A percentile compares a stretch with the other conserved stretches of the same genome.
These are phyloP conservation scores for Apiotrichum gracile DNA, from an alignment of 1,284 basidiomycete species.

Conservation along the genomic window DNA sequence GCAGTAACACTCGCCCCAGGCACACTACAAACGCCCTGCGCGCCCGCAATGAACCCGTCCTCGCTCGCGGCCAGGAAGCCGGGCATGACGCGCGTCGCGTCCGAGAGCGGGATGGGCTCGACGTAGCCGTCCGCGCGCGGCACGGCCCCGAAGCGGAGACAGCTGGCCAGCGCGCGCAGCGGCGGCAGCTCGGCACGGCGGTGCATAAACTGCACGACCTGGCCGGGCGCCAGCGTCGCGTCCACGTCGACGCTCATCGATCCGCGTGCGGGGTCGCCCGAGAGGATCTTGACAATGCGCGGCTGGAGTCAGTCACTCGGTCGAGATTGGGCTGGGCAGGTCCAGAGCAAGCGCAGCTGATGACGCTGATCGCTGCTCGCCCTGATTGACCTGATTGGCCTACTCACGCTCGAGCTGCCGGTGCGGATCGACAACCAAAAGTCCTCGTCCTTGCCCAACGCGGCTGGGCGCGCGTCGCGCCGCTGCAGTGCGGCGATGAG, in stretches of 20 bases:
- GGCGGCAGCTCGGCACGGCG: neutral
- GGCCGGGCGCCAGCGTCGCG: conserved; percentile 56
- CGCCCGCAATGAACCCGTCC: conserved; percentile 6
- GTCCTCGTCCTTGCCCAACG: conserved; percentile 58
- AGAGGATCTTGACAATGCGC: conserved; percentile 53
- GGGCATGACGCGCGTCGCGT: neutral
- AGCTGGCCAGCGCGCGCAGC: neutral
- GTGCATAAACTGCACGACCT: conserved; percentile 49
- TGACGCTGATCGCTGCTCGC: neutral
- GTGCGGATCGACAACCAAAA: conserved; percentile 56
- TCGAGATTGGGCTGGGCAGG: too few relatives aligned
- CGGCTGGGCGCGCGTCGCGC: conserved; percentile 19
- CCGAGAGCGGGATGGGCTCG: neutral
- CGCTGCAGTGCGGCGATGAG: conserved; percentile 58
- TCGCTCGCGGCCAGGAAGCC: conserved; percentile 14
- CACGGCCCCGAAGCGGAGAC: conserved; percentile 6
- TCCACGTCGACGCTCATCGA: conserved; percentile 64
- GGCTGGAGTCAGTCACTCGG: too few relatives aligned
- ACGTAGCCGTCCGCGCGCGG: conserved; percentile 5
- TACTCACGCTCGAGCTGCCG: conserved; percentile 11
- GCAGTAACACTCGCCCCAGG: conserved; percentile 6
- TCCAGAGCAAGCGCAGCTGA: neutral
- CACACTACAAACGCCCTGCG: conserved; percentile 6
- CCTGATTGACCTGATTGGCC: neutral
- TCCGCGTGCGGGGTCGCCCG: conserved; percentile 73